Conservation (phyloP, 106 monocot species). For the Vanilla planifolia region DNA sequence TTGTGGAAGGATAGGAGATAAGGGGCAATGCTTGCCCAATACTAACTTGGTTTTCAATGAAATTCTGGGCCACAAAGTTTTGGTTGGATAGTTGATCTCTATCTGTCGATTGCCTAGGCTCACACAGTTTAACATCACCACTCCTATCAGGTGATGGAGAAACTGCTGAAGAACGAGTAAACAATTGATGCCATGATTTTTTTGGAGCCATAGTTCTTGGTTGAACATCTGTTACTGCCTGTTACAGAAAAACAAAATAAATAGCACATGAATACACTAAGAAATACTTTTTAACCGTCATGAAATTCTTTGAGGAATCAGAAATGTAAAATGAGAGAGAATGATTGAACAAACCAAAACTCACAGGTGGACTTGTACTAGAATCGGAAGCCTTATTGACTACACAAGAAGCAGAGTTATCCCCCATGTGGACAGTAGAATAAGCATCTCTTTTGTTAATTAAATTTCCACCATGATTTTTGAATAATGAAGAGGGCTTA, state of each 20-base stretch:
- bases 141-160: conserved; percentile 45
- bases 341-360: conserved; percentile 20
- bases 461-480: conserved; percentile 21
- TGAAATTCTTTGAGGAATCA: background rate
- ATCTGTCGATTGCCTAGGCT: conserved; percentile 21
- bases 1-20: conserved; percentile 11
- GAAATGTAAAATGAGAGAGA: background rate
- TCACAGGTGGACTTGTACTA: conserved; percentile 42
- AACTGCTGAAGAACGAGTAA: conserved; percentile 58
- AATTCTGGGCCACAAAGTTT: conserved; percentile 13
- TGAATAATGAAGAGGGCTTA: conserved; percentile 21
- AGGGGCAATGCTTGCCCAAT: conserved; percentile 17
- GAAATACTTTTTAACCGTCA: conserved; percentile 1
- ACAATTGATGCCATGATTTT: conserved; percentile 94
- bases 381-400: conserved; percentile 26
- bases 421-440: conserved; percentile 12
- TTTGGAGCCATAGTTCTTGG: conserved; percentile 25
- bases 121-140: conserved; percentile 5
- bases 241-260: conserved; percentile 2
- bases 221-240: conserved; percentile 40
- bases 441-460: conserved; percentile 31
- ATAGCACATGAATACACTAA: background rate
- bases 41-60: conserved; percentile 26
- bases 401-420: conserved; percentile 33
- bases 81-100: conserved; percentile 24